A percentile compares a stretch with the other conserved stretches of the same genome.
phyloP scores from a whole-genome alignment of 169 alveolate genomes.

The Plasmodium knowlesi region DNA sequence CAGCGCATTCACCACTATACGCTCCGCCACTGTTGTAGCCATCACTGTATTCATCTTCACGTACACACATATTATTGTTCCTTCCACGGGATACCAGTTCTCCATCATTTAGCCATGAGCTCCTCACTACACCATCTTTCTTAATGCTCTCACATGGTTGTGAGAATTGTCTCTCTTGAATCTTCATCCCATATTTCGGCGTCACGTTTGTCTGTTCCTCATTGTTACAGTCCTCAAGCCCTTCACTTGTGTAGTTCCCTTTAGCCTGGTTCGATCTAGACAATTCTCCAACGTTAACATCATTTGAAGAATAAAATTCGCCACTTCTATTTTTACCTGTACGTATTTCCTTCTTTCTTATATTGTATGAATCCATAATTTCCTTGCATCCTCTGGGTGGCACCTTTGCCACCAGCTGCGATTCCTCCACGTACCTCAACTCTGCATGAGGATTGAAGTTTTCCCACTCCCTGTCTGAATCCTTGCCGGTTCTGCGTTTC shows the following conservation, averaged over 20 bases:
- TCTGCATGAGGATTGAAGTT: slow-evolving; percentile 50
- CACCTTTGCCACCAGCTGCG: background rate
- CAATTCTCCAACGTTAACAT: background rate
- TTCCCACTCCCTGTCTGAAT: slow-evolving; percentile 69
- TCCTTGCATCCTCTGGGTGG: background rate
- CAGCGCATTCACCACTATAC: background rate
- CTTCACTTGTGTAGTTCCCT: background rate
- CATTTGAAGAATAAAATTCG: slow-evolving; percentile 15
- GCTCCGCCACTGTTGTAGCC: background rate
- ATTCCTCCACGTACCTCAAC: background rate
- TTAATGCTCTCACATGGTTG: background rate
- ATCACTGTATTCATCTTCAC: background rate
- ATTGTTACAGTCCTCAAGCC: background rate
- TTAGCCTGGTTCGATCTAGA: slow-evolving; percentile 4
- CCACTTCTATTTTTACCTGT: slow-evolving; percentile 1
- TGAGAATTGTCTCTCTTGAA: background rate
- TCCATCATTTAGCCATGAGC: background rate
- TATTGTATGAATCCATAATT: background rate
- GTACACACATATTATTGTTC: background rate
- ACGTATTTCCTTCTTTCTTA: background rate
- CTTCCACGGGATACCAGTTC: background rate
- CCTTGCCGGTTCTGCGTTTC: background rate
- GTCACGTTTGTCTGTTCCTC: background rate
- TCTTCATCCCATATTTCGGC: background rate
- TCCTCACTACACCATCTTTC: background rate